These are phyloP conservation scores for Entophlyctis luteolus DNA, from an alignment of 192 early-diverging fungal species.

Conservation along the genomic window DNA sequence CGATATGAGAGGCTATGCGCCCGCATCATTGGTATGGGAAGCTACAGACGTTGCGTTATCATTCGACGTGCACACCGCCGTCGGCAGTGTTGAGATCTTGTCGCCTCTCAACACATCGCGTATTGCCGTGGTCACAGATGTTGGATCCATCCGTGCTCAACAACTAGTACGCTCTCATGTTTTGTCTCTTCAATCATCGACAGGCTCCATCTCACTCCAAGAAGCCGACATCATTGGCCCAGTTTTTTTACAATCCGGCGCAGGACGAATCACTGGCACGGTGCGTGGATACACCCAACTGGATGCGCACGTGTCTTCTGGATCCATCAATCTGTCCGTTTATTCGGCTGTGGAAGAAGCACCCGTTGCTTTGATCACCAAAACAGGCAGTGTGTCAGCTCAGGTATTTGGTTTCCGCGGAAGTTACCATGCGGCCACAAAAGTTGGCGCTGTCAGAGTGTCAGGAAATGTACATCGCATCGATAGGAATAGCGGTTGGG, in stretches of 20 bases:
- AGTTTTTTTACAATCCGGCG: background rate
- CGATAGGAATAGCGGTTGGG: constrained; percentile 7
- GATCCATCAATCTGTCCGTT: background rate
- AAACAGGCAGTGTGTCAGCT: background rate
- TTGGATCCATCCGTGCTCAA: constrained; percentile 1
- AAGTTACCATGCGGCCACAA: background rate
- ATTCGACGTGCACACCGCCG: background rate
- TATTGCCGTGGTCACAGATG: background rate
- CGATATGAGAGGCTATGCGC: background rate
- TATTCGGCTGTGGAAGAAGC: background rate
- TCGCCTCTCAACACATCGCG: background rate
- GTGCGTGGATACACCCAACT: background rate
- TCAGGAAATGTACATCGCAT: background rate
- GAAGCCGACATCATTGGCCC: background rate
- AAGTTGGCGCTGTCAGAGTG: constrained; percentile 1
- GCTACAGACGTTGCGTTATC: background rate
- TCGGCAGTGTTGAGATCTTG: background rate
- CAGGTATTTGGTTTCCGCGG: constrained; percentile 3
- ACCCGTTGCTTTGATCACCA: background rate
- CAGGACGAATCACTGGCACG: background rate
- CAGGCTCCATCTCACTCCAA: background rate
- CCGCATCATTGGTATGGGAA: constrained; percentile 3
- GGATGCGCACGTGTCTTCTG: background rate
- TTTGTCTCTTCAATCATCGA: background rate
- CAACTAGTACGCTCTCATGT: background rate